These are phyloP conservation scores for Colletotrichum tropicicola DNA, from an alignment of 2,329 filamentous ascomycete species.

Conservation along the genomic window DNA sequence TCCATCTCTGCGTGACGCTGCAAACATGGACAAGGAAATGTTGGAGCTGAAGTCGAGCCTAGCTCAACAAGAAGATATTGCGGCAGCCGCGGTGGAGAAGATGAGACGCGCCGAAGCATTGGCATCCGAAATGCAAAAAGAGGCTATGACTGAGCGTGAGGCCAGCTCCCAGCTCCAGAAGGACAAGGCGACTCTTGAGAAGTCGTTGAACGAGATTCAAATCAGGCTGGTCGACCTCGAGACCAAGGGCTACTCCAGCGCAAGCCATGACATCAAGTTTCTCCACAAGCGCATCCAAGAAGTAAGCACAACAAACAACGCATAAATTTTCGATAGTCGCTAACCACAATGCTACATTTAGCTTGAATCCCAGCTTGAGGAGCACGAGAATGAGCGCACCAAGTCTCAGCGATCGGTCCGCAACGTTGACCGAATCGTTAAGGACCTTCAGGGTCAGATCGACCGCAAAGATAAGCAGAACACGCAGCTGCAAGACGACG, in stretches of 20 bases:
- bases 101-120: conserved; percentile 94
- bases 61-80: conserved; percentile 93
- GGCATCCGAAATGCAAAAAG: conserved; percentile 89
- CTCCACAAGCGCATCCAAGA: conserved; percentile 94
- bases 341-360: conserved; percentile 50
- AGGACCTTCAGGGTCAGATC: conserved; percentile 91
- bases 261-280: conserved; percentile 95
- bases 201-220: conserved; percentile 89
- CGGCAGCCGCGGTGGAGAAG: conserved; percentile 91
- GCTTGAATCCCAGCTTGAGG: conserved; percentile 88
- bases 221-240: conserved; percentile 91
- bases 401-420: conserved; percentile 88
- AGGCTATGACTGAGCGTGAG: conserved; percentile 87
- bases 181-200: conserved; percentile 90
- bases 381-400: conserved; percentile 80
- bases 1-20: conserved; percentile 88
- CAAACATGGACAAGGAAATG: conserved; percentile 87
- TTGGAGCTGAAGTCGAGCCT: conserved; percentile 88
- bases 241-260: conserved; percentile 95
- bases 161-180: conserved; percentile 83
- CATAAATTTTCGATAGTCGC: conserved; percentile 4
- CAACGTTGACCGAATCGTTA: conserved; percentile 92
- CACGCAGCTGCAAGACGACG: conserved; percentile 81
- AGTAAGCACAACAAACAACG: conserved; percentile 62
- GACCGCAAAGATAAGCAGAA: conserved; percentile 93